Percentiles rank a stretch among this genome's conserved stretches.
These are phyloP conservation scores for Hippophae tibetana DNA, from an alignment of 306 rosid species.

Conservation along the genomic window DNA sequence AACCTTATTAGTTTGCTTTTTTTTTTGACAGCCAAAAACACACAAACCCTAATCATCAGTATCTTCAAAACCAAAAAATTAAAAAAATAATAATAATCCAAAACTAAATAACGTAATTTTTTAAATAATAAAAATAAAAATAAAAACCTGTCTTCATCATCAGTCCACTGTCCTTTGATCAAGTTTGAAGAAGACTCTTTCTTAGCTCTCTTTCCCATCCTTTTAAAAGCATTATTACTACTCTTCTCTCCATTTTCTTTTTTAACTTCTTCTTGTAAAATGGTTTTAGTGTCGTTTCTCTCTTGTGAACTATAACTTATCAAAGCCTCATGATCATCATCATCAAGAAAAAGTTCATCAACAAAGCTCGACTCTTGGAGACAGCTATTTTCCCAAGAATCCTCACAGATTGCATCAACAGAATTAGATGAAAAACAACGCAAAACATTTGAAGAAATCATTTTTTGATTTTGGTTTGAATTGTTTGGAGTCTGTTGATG, in stretches of 20 bases:
- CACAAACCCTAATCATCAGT: not conserved
- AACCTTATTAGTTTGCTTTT: slow-evolving; percentile 41
- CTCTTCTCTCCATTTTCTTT: too few relatives aligned
- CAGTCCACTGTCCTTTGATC: slow-evolving; percentile 88
- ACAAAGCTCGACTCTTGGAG: slow-evolving; percentile 17
- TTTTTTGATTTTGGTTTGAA: slow-evolving; percentile 14
- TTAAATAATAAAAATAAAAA: not conserved
- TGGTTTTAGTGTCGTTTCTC: too few relatives aligned
- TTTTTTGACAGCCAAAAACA: slow-evolving; percentile 7
- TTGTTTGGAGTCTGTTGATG: slow-evolving; percentile 11
- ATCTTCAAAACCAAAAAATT: not conserved
- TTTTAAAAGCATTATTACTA: slow-evolving; percentile 2
- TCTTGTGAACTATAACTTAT: too few relatives aligned
- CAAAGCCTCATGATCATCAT: slow-evolving; percentile 3
- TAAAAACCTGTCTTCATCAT: slow-evolving; percentile 74
- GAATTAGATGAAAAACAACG: not conserved
- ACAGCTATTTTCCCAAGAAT: not conserved
- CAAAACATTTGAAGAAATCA: slow-evolving; percentile 9
- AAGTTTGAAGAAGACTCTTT: slow-evolving; percentile 20
- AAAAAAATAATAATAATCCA: not conserved
- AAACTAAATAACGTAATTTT: not conserved
- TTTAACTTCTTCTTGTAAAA: too few relatives aligned
- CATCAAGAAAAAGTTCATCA: slow-evolving; percentile 15
- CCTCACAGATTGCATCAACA: slow-evolving; percentile 22
- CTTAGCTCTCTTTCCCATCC: slow-evolving; percentile 32